Base-by-base conservation (phyloP, 2,329 filamentous ascomycete species). In the Zasmidium citrigriseum region DNA sequence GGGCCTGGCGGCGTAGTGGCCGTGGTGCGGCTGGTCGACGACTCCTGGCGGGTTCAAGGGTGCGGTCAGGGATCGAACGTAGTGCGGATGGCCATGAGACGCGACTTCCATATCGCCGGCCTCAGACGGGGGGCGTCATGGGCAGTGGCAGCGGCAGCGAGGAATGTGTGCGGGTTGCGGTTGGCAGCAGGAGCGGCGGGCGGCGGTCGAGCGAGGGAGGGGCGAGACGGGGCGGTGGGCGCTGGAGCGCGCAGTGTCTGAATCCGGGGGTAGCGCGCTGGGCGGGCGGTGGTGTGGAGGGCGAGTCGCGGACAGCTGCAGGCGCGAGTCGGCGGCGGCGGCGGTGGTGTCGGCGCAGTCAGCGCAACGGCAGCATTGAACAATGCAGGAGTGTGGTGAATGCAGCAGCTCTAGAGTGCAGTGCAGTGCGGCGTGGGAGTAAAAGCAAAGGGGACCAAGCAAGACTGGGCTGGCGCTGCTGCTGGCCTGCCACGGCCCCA, bases 61-160 rank as follows among this genome's bases (percentile, higher is more conserved):
- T 65, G 68, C 61, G 58, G 68, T 68, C 54, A 68, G 59, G 54
- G 64, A 59, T 63, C 68, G 66, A 61, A 66, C 61, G 57, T 69
- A 61, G 54, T 65, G 61, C 55, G 61, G 55, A 57, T 54, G 58
- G 50, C 52, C 67, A 70, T 68, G 64, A 50, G 66, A 64, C 61
- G 64, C 67, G 61, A 70, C 64, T 53, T 68, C 64, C 66, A 70
- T 68, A 53, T 65, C 61, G 58, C 60, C 62, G 48, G 53, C 61
- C 57, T 52, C 58, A 65, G 50, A 55, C 67, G 54, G 46, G 54
- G 57, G 34, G 44, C 60, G 55, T 34, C 61, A 55, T 55, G 46
- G 46, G 46, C 27, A 27, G 24, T 25, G 47, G 25, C 46, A 46
- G 29, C 18, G 46, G 27, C 20, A 27, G 47, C 11, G n/a, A 23